Conservation (phyloP, 345 rosid genomes). For the Eutrema heterophyllum region DNA sequence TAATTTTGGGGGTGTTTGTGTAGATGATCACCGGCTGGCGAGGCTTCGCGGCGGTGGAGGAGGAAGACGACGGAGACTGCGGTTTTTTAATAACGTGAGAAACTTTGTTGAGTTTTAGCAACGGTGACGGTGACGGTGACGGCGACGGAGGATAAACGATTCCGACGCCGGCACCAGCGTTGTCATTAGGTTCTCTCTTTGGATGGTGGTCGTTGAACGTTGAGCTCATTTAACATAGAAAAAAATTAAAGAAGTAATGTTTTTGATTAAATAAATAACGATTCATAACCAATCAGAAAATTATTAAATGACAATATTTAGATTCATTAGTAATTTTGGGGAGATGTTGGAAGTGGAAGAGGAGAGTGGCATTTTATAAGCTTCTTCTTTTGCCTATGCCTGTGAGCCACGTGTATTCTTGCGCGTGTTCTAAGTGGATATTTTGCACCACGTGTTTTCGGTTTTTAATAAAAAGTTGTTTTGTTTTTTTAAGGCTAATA, state of each 20-base stretch:
- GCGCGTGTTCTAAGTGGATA: slow-evolving; percentile 1
- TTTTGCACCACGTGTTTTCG: not conserved
- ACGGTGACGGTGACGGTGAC: slow-evolving; percentile 11
- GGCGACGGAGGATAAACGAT: slow-evolving; percentile 16
- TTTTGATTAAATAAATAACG: not conserved
- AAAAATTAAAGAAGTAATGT: not conserved
- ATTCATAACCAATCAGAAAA: not conserved
- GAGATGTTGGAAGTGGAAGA: not conserved
- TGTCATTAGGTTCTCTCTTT: slow-evolving; percentile 22
- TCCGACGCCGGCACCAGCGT: not conserved
- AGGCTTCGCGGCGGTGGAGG: slow-evolving; percentile 31
- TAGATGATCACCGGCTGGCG: slow-evolving; percentile 92
- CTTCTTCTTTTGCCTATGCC: not conserved
- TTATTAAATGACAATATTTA: not conserved
- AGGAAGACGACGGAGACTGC: slow-evolving; percentile 34
- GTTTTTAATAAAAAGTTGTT: not conserved
- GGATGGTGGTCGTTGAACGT: slow-evolving; percentile 18
- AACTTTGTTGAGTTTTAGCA: slow-evolving; percentile 37
- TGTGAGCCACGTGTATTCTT: slow-evolving; percentile 10
- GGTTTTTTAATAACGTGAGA: slow-evolving; percentile 54
- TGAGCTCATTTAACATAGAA: slow-evolving; percentile 11
- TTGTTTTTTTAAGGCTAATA: not conserved
- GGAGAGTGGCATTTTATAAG: slow-evolving; percentile 16
- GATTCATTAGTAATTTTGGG: not conserved
- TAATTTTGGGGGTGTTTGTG: slow-evolving; percentile 86